Conservation (phyloP, 306 rosid species). For the Medicago truncatula region DNA sequence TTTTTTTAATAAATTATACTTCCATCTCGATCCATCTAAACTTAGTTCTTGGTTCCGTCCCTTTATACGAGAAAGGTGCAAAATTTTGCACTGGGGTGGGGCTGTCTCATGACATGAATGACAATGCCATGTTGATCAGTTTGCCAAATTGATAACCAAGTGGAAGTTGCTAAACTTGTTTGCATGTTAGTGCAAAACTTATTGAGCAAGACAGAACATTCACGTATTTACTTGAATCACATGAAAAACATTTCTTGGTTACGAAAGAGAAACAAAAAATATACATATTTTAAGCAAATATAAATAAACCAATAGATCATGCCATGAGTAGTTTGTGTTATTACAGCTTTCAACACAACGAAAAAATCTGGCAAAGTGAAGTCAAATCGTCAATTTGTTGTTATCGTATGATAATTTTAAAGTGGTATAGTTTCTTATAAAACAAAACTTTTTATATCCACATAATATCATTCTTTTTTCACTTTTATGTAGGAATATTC, state of each 20-base stretch:
- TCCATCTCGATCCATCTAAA: too few relatives aligned
- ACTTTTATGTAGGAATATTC: slow-evolving; percentile 1
- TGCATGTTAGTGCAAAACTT: slow-evolving; percentile 11
- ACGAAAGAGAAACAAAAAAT: slow-evolving; percentile 3
- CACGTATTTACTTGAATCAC: background rate
- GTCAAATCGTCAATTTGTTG: slow-evolving; percentile 47
- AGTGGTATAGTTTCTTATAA: background rate
- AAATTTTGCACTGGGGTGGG: background rate
- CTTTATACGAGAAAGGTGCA: background rate
- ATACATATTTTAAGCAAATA: background rate
- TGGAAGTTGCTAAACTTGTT: slow-evolving; percentile 6
- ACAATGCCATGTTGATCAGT: slow-evolving; percentile 14
- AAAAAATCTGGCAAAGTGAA: slow-evolving; percentile 34
- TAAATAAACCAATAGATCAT: background rate
- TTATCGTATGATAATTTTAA: background rate
- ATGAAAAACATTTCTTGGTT: slow-evolving; percentile 13
- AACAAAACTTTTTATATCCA: background rate
- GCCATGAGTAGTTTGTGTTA: slow-evolving; percentile 43
- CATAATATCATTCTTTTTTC: background rate
- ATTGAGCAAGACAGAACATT: slow-evolving; percentile 7
- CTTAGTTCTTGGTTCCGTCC: too few relatives aligned
- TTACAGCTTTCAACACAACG: slow-evolving; percentile 36
- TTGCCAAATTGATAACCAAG: slow-evolving; percentile 11
- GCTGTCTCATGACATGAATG: slow-evolving; percentile 24
- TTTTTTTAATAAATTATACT: too few relatives aligned